Base-by-base conservation (phyloP, 2,329 filamentous ascomycete species). In the Cladophialophora psammophila region DNA sequence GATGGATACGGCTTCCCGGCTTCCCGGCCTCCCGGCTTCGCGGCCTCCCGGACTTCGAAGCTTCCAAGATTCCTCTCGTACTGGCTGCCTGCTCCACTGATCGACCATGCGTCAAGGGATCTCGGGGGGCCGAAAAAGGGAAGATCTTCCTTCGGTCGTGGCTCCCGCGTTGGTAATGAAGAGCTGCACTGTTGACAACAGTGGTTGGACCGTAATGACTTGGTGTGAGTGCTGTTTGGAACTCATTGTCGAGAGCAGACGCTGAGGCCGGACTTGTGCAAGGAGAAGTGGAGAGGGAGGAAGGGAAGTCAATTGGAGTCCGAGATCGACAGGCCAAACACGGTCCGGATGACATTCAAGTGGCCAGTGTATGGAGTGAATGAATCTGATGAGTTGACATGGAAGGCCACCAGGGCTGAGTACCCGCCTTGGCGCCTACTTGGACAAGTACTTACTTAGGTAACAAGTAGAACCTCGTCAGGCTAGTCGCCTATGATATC, bases 21-120 rank as follows among this genome's bases (percentile, higher is more conserved):
- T 26, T n/a, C n/a, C n/a, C n/a, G n/a, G n/a, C n/a, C n/a, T n/a
- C n/a, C n/a, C n/a, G n/a, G n/a, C n/a, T n/a, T n/a, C n/a, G n/a
- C n/a, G n/a, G n/a, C n/a, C n/a, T n/a, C n/a, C n/a, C n/a, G n/a
- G n/a, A n/a, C n/a, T n/a, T 26, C 26, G 26, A 26, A 26, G 26
- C 26, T 26, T 26, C 26, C 26, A 26, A 26, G 15, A 53, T 20
- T 20, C n/a, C 48, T 20, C 13, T 31, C 15, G 20, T 31, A 36
- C 36, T 13, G 34, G 20, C 45, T 34, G 20, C 36, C 3, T 35
- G 57, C 40, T 50, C 40, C 40, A 36, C 38, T 18, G 57, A 60
- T 60, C 57, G 40, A 32, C 57, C 26, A 12, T 26, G 57, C 40
- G 31, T 48, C 45, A 12, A 26, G 20, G 45, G 26, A 50, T 50